Percentiles rank a stretch among this genome's conserved stretches.
phyloP scores from a whole-genome alignment of 768 basidiomycete species.

The Neoboletus subvelutipes region DNA sequence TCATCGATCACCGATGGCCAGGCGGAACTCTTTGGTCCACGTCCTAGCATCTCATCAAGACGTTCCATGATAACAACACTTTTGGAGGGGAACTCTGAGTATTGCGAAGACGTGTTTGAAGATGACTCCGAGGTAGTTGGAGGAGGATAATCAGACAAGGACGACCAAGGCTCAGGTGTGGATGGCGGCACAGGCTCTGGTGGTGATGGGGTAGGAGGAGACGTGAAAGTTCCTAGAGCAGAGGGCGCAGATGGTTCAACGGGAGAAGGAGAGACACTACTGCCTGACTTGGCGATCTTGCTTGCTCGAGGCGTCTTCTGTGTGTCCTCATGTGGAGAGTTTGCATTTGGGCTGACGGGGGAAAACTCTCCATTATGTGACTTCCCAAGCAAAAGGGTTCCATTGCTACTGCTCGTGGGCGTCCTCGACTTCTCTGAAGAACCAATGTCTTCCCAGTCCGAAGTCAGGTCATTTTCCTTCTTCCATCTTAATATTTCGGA shows the following conservation, averaged over 20 bases:
- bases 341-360: slow-evolving; percentile 29
- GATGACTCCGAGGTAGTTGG: slow-evolving; percentile 74
- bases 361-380: slow-evolving; percentile 30
- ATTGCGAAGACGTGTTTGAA: slow-evolving; percentile 70
- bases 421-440: slow-evolving; percentile 45
- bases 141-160: slow-evolving; percentile 67
- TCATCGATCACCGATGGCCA: slow-evolving; percentile 73
- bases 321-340: slow-evolving; percentile 27
- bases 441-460: slow-evolving; percentile 67
- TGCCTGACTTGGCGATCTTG: slow-evolving; percentile 33
- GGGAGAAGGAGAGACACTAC: slow-evolving; percentile 19
- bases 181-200: slow-evolving; percentile 60
- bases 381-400: slow-evolving; percentile 31
- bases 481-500: slow-evolving; percentile 60
- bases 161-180: slow-evolving; percentile 79
- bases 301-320: slow-evolving; percentile 37
- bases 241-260: slow-evolving; percentile 19
- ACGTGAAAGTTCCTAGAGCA: slow-evolving; percentile 32
- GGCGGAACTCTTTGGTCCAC: slow-evolving; percentile 56
- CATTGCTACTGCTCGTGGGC: slow-evolving; percentile 47
- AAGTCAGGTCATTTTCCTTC: slow-evolving; percentile 54
- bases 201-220: slow-evolving; percentile 43
- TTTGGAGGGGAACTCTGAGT: slow-evolving; percentile 48
- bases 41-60: slow-evolving; percentile 67
- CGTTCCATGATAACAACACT: slow-evolving; percentile 61